These are phyloP conservation scores for Perkinsela sp. DNA, from an alignment of 208 protist species.

Conservation along the genomic window DNA sequence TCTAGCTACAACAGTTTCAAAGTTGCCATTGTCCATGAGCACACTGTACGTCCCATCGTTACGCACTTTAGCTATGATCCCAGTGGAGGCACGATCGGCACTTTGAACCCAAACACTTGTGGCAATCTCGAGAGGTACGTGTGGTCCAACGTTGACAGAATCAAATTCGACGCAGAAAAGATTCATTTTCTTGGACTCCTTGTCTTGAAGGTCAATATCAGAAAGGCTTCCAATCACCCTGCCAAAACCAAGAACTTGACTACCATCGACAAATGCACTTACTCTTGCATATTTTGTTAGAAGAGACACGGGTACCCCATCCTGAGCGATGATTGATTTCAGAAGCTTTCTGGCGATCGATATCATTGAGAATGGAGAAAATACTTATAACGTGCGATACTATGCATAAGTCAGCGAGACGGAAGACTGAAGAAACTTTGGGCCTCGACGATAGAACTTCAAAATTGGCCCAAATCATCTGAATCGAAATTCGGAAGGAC, in stretches of 20 bases:
- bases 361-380: too few species aligned
- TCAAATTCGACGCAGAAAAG: background rate
- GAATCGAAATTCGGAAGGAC: too few species aligned
- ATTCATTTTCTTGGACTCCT: background rate
- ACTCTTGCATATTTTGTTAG: background rate
- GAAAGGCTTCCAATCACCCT: background rate
- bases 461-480: too few species aligned
- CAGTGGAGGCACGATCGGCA: constrained; percentile 2
- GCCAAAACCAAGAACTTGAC: background rate
- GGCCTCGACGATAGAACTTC: too few species aligned
- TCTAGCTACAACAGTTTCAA: constrained; percentile 31
- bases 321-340: background rate
- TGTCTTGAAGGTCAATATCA: background rate
- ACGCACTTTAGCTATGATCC: constrained; percentile 35
- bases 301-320: background rate
- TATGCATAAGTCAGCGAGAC: too few species aligned
- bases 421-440: too few species aligned
- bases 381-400: too few species aligned
- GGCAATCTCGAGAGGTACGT: background rate
- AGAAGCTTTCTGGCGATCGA: background rate
- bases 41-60: constrained; percentile 34
- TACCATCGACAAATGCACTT: background rate
- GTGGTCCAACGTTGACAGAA: background rate
- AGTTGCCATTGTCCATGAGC: constrained; percentile 42
- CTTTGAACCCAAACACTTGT: background rate